Conservation (phyloP, 208 protist species). For the Trypanosoma congolense region DNA sequence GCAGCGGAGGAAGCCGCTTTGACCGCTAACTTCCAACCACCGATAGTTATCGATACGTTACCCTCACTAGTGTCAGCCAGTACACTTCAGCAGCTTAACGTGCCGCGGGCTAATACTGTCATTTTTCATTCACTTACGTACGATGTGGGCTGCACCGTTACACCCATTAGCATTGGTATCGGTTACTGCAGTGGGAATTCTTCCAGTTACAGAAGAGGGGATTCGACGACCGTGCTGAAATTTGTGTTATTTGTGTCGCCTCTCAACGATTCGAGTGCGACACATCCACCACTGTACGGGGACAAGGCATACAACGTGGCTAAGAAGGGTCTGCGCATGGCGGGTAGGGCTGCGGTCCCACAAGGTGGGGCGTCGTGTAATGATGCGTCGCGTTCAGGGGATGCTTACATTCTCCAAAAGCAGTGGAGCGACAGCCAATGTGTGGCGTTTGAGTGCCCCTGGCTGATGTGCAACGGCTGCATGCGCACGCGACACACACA, state of each 20-base stretch:
- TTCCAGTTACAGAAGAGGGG: not conserved
- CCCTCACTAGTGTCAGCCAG: constrained; percentile 29
- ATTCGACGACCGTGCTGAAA: constrained; percentile 11
- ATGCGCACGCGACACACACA: constrained; percentile 17
- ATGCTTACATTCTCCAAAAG: not conserved
- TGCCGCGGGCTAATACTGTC: constrained; percentile 66
- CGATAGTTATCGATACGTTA: constrained; percentile 49
- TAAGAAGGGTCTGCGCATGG: constrained; percentile 11
- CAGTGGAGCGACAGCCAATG: constrained; percentile 18
- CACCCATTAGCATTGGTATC: too few species aligned
- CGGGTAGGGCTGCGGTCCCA: not conserved
- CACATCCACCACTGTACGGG: constrained; percentile 22
- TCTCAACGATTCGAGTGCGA: constrained; percentile 35
- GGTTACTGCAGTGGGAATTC: too few species aligned
- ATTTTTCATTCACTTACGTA: constrained; percentile 37
- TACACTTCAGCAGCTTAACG: constrained; percentile 40
- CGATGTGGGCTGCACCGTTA: not conserved
- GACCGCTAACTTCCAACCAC: constrained; percentile 60
- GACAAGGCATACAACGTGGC: constrained; percentile 7
- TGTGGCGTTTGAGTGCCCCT: constrained; percentile 30
- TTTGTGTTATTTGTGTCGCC: constrained; percentile 63
- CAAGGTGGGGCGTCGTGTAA: not conserved
- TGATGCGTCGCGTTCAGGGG: not conserved
- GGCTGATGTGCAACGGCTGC: constrained; percentile 27
- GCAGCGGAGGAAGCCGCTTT: constrained; percentile 25